Evolutionary conservation across 2,329 filamentous ascomycete species (phyloP).

Genomic region (Bipolaris gigantea): DNA sequence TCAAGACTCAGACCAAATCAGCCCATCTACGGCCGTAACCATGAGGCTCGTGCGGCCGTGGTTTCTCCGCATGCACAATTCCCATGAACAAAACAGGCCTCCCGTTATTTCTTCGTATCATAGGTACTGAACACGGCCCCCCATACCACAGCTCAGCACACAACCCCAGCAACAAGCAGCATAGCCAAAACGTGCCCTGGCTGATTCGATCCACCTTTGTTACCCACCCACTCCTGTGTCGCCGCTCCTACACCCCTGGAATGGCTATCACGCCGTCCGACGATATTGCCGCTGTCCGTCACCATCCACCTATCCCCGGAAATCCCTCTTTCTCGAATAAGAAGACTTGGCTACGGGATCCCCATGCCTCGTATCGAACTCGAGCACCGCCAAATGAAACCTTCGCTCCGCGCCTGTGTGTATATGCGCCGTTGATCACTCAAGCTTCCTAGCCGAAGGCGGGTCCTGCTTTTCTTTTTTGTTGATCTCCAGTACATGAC

Average conservation of each 20-base stretch:
- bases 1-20: constrained; percentile 14
- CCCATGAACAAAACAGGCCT: constrained; percentile 12
- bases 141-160: constrained; percentile 3
- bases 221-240: not conserved
- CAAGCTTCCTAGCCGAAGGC: no score
- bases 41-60: not conserved
- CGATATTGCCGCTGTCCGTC: no score
- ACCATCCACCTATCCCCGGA: no score
- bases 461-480: no score
- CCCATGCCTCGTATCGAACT: no score
- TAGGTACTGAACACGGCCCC: not conserved
- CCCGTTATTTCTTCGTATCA: not conserved
- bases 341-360: no score
- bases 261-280: no score
- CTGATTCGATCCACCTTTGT: not conserved
- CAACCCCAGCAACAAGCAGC: not conserved
- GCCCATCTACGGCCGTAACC: not conserved
- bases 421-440: no score
- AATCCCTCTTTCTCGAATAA: no score
- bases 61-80: constrained; percentile 26
- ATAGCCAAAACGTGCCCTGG: not conserved
- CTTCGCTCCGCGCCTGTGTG: no score
- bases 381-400: no score
- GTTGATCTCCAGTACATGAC: no score
- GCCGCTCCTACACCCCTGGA: not conserved